Conservation (phyloP, 1,284 basidiomycete genomes). For the Fomitopsis palustris region DNA sequence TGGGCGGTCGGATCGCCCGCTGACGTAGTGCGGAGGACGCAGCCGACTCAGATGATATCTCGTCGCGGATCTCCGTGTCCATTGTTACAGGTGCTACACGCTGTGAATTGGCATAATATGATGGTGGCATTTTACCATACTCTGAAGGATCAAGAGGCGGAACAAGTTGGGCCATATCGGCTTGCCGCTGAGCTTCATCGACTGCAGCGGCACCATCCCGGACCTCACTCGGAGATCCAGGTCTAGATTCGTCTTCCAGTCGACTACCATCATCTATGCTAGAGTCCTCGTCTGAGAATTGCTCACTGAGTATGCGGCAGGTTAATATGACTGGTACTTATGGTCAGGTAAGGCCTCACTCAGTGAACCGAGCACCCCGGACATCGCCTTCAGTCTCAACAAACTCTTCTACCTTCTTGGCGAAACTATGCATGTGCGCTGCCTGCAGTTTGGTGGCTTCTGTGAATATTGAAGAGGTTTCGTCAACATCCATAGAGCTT, state of each 20-base stretch:
- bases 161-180: conserved; percentile 70
- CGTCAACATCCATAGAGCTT: conserved; percentile 46
- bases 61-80: conserved; percentile 40
- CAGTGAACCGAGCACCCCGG: conserved; percentile 83
- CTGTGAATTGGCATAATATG: conserved; percentile 67
- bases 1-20: conserved; percentile 63
- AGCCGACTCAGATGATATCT: conserved; percentile 8
- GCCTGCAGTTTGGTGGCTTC: conserved; percentile 67
- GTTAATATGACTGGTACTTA: not conserved
- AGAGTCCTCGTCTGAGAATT: conserved; percentile 51
- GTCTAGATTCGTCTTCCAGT: conserved; percentile 34
- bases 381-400: conserved; percentile 85
- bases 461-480: conserved; percentile 25
- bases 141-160: conserved; percentile 66
- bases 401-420: conserved; percentile 82
- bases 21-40: conserved; percentile 15
- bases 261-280: conserved; percentile 40
- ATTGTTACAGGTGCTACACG: conserved; percentile 49
- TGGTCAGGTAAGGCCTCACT: no score
- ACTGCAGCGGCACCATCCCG: conserved; percentile 11
- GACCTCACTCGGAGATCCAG: conserved; percentile 29
- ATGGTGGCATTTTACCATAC: conserved; percentile 78
- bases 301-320: conserved; percentile 42
- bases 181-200: conserved; percentile 42
- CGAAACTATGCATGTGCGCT: conserved; percentile 66